Evolutionary conservation across 176 grass and related monocot species (phyloP).

Genomic region (Zizania latifolia): DNA sequence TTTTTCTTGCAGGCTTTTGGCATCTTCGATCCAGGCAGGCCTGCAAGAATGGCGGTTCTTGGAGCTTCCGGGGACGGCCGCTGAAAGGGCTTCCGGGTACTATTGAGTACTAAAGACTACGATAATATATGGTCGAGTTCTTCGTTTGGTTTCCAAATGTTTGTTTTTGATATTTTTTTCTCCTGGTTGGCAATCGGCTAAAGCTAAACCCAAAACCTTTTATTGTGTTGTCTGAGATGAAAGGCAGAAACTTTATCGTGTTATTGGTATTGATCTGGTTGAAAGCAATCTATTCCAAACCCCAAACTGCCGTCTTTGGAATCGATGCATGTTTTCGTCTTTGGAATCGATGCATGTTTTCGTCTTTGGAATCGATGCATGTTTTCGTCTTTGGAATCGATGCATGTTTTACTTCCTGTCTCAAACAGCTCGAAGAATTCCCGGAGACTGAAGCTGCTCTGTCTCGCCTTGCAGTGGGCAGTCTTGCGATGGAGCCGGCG

Average conservation of each 20-base stretch:
- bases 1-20: constrained; percentile 29
- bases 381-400: too few relatives aligned
- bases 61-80: background rate
- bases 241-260: background rate
- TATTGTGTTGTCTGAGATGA: too few relatives aligned
- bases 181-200: background rate
- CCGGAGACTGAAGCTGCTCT: background rate
- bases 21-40: constrained; percentile 17
- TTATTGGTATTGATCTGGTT: constrained; percentile 29
- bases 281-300: background rate
- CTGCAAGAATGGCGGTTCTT: constrained; percentile 9
- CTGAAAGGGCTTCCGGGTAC: background rate
- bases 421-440: constrained; percentile 18
- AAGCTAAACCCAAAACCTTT: background rate
- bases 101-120: background rate
- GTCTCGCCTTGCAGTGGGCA: background rate
- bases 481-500: constrained; percentile 46
- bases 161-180: background rate
- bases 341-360: background rate
- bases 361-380: too few relatives aligned
- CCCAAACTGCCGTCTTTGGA: constrained; percentile 1
- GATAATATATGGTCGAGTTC: background rate
- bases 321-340: constrained; percentile 10
- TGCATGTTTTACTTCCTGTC: constrained; percentile 37
- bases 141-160: background rate